These are phyloP conservation scores for Silene noctiflora DNA, from an alignment of 179 eudicot genomes.

Conservation along the genomic window DNA sequence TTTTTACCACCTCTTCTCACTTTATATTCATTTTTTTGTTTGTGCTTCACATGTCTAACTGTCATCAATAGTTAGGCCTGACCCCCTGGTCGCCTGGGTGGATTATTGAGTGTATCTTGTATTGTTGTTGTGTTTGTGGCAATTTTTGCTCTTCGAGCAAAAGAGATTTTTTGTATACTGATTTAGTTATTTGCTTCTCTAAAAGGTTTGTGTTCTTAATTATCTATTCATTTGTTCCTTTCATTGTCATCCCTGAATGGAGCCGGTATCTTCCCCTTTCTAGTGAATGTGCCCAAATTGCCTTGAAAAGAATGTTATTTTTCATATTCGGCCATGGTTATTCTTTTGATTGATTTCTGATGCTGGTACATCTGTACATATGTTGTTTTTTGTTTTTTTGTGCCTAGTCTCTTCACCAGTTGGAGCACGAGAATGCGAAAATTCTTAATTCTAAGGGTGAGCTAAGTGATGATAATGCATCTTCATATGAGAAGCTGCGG, in stretches of 20 bases:
- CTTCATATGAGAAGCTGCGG: conserved; percentile 87
- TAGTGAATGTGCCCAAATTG: neutral
- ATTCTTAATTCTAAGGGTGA: conserved; percentile 92
- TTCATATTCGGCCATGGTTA: neutral
- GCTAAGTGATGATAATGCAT: conserved; percentile 83
- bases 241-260: neutral
- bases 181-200: neutral
- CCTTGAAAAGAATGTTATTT: neutral
- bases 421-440: conserved; percentile 97
- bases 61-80: no score
- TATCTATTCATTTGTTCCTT: neutral
- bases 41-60: no score
- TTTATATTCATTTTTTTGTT: no score
- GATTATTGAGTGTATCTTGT: no score
- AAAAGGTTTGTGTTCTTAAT: neutral
- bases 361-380: neutral
- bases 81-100: no score
- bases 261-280: neutral
- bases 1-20: neutral
- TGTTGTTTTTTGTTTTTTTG: conserved; percentile 16
- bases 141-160: neutral
- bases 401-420: conserved; percentile 80
- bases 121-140: no score
- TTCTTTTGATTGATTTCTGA: neutral
- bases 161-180: neutral